Conservation (phyloP, 805 yeast genomes). For the Pichia membranifaciens region DNA sequence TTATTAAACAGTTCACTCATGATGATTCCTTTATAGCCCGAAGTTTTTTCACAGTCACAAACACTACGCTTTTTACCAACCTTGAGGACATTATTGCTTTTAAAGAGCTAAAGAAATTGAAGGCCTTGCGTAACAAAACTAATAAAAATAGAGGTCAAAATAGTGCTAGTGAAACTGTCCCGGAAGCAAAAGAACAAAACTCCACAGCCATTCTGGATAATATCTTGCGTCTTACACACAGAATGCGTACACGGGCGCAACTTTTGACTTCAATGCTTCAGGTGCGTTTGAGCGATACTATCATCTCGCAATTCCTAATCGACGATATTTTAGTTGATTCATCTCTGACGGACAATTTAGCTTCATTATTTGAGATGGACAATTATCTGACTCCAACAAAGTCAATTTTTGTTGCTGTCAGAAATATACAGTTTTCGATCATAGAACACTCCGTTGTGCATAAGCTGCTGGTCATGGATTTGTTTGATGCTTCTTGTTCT, state of each 20-base stretch:
- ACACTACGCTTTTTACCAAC: conserved; percentile 14
- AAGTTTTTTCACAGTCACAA: conserved; percentile 20
- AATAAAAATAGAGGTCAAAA: not conserved
- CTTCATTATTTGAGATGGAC: conserved; percentile 20
- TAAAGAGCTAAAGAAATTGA: not conserved
- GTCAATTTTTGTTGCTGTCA: conserved; percentile 15
- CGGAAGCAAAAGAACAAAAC: not conserved
- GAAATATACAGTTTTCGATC: conserved; percentile 21
- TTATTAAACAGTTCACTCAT: conserved; percentile 10
- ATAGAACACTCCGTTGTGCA: conserved; percentile 10
- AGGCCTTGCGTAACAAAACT: not conserved
- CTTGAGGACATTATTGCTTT: conserved; percentile 15
- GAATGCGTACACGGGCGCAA: conserved; percentile 22
- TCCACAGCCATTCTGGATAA: not conserved
- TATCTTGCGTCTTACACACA: conserved; percentile 17
- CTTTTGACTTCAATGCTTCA: conserved; percentile 18
- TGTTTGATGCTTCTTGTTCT: conserved; percentile 13
- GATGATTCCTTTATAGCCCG: conserved; percentile 20
- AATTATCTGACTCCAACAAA: conserved; percentile 14
- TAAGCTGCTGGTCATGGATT: conserved; percentile 17
- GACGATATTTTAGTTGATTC: conserved; percentile 27
- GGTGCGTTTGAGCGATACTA: conserved; percentile 13
- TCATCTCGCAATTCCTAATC: conserved; percentile 13
- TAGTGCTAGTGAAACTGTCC: not conserved
- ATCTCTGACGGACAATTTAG: conserved; percentile 20